phyloP scores from a whole-genome alignment of 2,329 filamentous ascomycete species.

The Alternaria viburni region DNA sequence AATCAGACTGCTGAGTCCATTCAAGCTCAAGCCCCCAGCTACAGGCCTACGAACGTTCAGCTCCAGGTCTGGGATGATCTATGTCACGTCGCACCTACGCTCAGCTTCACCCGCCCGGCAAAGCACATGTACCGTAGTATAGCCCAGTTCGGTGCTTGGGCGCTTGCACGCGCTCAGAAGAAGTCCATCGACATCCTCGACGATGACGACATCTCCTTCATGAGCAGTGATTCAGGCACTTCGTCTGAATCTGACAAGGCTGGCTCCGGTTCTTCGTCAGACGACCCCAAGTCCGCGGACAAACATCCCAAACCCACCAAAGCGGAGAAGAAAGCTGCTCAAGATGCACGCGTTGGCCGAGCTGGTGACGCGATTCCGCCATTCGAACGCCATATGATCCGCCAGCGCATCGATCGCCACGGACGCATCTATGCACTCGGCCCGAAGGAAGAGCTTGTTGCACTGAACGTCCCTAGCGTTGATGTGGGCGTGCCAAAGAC shows the following conservation, averaged over 20 bases:
- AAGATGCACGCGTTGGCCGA: slow-evolving; percentile 67
- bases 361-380: slow-evolving; percentile 82
- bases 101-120: slow-evolving; percentile 95
- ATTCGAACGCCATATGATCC: slow-evolving; percentile 88
- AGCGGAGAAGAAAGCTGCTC: slow-evolving; percentile 13
- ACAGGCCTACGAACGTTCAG: slow-evolving; percentile 87
- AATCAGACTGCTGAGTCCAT: slow-evolving; percentile 60
- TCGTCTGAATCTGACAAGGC: slow-evolving; percentile 22
- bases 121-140: slow-evolving; percentile 95
- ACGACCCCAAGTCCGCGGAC: slow-evolving; percentile 28
- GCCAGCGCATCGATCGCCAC: slow-evolving; percentile 81
- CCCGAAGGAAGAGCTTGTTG: slow-evolving; percentile 67
- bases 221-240: slow-evolving; percentile 62
- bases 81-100: slow-evolving; percentile 87
- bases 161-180: slow-evolving; percentile 80
- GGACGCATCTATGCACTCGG: slow-evolving; percentile 75
- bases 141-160: slow-evolving; percentile 93
- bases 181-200: slow-evolving; percentile 80
- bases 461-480: slow-evolving; percentile 67
- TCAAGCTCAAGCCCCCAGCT: slow-evolving; percentile 70
- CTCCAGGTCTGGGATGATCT: slow-evolving; percentile 96
- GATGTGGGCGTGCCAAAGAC: slow-evolving; percentile 82
- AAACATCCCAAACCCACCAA: slow-evolving; percentile 21
- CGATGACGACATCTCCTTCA: slow-evolving; percentile 77
- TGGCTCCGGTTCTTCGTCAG: slow-evolving; percentile 25